These are phyloP conservation scores for Kalanchoe fedtschenkoi DNA, from an alignment of 164 flowering plant genomes.

Conservation along the genomic window DNA sequence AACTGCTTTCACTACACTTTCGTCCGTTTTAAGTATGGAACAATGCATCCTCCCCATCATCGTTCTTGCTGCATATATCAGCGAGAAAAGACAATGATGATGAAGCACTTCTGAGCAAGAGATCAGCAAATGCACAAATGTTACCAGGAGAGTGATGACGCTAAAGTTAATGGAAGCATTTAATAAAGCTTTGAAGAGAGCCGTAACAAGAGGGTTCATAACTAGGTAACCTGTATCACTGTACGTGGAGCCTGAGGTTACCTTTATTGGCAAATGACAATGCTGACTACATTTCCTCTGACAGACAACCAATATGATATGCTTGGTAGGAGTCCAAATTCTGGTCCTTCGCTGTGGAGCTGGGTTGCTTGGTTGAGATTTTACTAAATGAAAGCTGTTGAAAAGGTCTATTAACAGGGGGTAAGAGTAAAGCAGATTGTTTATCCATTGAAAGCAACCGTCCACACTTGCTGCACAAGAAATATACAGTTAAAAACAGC, in stretches of 20 bases:
- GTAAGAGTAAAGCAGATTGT: constrained; percentile 49
- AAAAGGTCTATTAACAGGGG: constrained; percentile 67
- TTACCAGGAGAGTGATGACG: not conserved
- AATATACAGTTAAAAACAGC: not conserved
- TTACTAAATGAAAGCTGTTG: constrained; percentile 18
- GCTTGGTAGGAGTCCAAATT: constrained; percentile 23
- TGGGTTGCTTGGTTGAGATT: constrained; percentile 18
- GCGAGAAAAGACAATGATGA: too few relatives aligned
- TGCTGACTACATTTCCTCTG: constrained; percentile 33
- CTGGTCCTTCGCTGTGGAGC: constrained; percentile 26
- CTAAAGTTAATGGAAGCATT: not conserved
- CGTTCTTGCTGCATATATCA: too few relatives aligned
- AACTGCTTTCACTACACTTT: too few relatives aligned
- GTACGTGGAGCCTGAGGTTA: not conserved
- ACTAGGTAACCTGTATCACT: too few relatives aligned
- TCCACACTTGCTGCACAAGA: constrained; percentile 61
- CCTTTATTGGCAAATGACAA: not conserved
- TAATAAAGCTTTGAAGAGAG: not conserved
- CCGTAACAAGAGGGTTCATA: not conserved
- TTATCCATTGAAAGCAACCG: constrained; percentile 58
- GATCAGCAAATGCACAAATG: too few relatives aligned
- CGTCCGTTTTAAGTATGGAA: too few relatives aligned
- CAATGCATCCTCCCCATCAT: too few relatives aligned
- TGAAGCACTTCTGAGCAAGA: too few relatives aligned
- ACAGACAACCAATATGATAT: constrained; percentile 61